Evolutionary conservation across 2,329 filamentous ascomycete genomes (phyloP).

Genomic region (Fusarium sp.): DNA sequence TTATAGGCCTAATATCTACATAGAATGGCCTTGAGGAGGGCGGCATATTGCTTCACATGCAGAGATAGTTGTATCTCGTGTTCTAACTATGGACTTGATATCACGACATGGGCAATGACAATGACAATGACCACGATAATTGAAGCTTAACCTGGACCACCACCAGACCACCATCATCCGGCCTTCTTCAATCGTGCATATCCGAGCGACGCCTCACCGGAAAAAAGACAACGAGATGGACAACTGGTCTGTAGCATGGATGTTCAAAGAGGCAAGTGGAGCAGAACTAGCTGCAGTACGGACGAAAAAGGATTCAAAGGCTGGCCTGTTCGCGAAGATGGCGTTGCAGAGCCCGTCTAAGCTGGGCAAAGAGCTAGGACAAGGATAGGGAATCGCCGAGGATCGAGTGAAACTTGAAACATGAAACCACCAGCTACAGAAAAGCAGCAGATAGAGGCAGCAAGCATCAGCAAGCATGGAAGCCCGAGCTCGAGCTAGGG

Average conservation of each 20-base stretch:
- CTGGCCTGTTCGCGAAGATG: constrained; percentile 15
- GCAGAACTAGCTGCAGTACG: constrained; percentile 4
- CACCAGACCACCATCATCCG: not conserved
- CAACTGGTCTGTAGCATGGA: constrained; percentile 11
- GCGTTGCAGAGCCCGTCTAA: constrained; percentile 16
- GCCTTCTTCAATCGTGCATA: not conserved
- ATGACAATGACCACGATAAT: not conserved
- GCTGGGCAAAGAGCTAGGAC: constrained; percentile 9
- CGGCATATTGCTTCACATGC: not conserved
- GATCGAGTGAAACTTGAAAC: constrained; percentile 34
- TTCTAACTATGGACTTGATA: not conserved
- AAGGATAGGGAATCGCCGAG: constrained; percentile 23
- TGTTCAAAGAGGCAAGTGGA: constrained; percentile 19
- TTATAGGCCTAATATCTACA: not conserved
- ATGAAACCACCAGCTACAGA: constrained; percentile 22
- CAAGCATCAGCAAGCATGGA: not conserved
- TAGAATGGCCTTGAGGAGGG: not conserved
- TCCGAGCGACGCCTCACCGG: not conserved
- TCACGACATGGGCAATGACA: not conserved
- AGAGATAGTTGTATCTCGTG: not conserved
- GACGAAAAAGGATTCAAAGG: constrained; percentile 11
- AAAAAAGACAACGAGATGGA: constrained; percentile 10
- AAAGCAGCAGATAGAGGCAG: not conserved
- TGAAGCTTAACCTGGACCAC: not conserved
- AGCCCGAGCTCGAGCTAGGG: not conserved